Evolutionary conservation across 306 rosid genomes (phyloP), one percentile per base, ranked within the genome.

Genomic region (Pyrus pyrifolia): DNA sequence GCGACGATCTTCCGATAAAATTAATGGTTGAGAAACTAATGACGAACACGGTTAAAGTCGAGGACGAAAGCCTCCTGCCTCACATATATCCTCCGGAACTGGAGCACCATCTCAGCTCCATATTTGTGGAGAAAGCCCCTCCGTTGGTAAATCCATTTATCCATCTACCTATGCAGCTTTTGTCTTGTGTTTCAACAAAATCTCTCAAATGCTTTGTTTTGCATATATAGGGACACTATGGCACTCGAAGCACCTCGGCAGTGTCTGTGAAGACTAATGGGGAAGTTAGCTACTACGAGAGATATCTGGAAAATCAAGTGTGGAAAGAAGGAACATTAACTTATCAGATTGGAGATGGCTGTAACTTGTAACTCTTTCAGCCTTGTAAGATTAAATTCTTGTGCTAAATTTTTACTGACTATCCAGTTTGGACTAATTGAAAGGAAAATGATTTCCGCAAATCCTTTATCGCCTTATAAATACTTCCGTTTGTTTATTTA

Each of bases 201-300:
- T 42, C 59, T 61, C 77, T 81, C 57, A 71, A 27, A 68, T 38
- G 76, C 30, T 61, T 59, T 22, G 12, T 73, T 59, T 22, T 77
- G 67, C 35, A 9, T 42, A 2, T 9, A 33, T 79, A 92, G 98
- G 96, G 87, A 25, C 82, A 59, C 33, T 94, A 86, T 83, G 98
- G 98, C 74, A 94, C 98, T 71, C 80, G 95, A 87, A 91, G 95
- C 89, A 83, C 88, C 40, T 89, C 96, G 70, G 94, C 89, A 35
- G 38, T 91, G 72, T 78, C 77, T 57, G 89, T 85, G 71, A 89
- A 85, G 74, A 72, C 89, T 68, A 82, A 38, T 76, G 93, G 87
- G 52, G 93, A 90, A 78, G 88, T 84, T 19, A 52, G 45, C 51
- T 92, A 89, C 83, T 87, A 81, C 15, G 93, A 92, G 79, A 94